Conservation (phyloP, 2,329 filamentous ascomycete genomes). For the Trichoderma sp. region DNA sequence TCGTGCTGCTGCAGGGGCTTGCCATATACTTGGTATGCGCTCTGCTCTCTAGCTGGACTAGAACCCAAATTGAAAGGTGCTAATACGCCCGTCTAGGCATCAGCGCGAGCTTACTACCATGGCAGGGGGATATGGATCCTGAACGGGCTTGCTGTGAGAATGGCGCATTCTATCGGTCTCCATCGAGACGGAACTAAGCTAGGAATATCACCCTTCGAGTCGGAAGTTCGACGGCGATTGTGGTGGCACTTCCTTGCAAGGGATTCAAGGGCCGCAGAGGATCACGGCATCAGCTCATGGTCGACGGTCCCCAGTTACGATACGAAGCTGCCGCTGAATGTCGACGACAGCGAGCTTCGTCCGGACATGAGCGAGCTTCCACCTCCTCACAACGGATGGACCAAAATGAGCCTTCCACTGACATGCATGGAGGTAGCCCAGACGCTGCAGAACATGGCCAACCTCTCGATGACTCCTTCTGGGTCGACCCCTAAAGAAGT, state of each 20-base stretch:
- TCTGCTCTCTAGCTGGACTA: no score
- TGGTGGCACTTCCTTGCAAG: conserved; percentile 58
- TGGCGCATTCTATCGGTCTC: conserved; percentile 55
- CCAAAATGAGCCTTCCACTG: conserved; percentile 59
- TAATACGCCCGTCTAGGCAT: conserved; percentile 31
- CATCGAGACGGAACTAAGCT: conserved; percentile 54
- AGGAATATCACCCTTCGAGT: conserved; percentile 54
- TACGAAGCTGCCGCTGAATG: conserved; percentile 44
- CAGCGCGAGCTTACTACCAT: conserved; percentile 40
- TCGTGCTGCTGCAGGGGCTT: conserved; percentile 42
- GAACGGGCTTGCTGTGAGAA: conserved; percentile 49
- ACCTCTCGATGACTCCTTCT: conserved; percentile 31
- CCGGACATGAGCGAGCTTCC: conserved; percentile 45
- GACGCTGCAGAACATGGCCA: conserved; percentile 33
- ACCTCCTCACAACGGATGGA: conserved; percentile 53
- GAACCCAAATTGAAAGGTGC: neutral
- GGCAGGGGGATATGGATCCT: conserved; percentile 45
- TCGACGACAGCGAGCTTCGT: conserved; percentile 51
- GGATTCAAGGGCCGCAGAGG: conserved; percentile 56
- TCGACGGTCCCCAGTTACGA: conserved; percentile 25
- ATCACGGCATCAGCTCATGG: conserved; percentile 50
- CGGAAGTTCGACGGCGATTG: conserved; percentile 57
- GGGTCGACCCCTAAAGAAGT: conserved; percentile 35
- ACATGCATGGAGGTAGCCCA: conserved; percentile 54
- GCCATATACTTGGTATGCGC: conserved; percentile 44